A percentile compares a stretch with the other conserved stretches of the same genome.
Evolutionary conservation across 495 filamentous ascomycete genomes (phyloP).

Genomic region (Neurospora intermedia): DNA sequence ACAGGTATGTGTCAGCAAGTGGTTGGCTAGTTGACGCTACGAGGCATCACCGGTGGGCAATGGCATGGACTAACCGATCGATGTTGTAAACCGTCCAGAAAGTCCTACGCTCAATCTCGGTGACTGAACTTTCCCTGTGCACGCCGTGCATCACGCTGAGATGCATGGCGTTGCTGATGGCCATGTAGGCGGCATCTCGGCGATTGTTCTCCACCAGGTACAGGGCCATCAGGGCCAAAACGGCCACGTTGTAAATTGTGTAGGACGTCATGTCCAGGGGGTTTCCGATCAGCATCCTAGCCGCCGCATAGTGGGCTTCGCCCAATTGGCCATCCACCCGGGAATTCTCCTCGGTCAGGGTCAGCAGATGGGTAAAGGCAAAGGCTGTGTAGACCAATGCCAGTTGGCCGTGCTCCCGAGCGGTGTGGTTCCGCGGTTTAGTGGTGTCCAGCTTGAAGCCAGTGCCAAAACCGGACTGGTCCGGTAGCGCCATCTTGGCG

Average conservation of each 20-base stretch:
- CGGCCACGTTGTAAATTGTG: constrained; percentile 21
- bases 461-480: not conserved
- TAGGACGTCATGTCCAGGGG: constrained; percentile 22
- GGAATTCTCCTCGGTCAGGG: constrained; percentile 6
- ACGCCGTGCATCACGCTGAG: constrained; percentile 26
- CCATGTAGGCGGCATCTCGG: constrained; percentile 27
- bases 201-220: constrained; percentile 32
- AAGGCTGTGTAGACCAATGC: constrained; percentile 23
- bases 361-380: constrained; percentile 18
- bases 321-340: constrained; percentile 12
- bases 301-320: constrained; percentile 26
- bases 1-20: not conserved
- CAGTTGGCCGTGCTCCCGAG: constrained; percentile 7
- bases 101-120: constrained; percentile 22
- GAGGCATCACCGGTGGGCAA: not conserved
- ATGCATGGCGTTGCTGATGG: constrained; percentile 26
- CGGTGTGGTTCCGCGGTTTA: not conserved
- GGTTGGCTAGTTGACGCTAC: not conserved
- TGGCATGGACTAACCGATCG: constrained; percentile 21
- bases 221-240: constrained; percentile 26
- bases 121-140: constrained; percentile 19
- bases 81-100: constrained; percentile 37
- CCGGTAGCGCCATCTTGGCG: constrained; percentile 3
- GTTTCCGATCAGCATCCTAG: constrained; percentile 24
- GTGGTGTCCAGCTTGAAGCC: not conserved